Percentiles rank a stretch among this genome's conserved stretches.
These are phyloP conservation scores for Sporothrix pseudoabietina DNA, from an alignment of 2,329 filamentous ascomycete species.

Conservation along the genomic window DNA sequence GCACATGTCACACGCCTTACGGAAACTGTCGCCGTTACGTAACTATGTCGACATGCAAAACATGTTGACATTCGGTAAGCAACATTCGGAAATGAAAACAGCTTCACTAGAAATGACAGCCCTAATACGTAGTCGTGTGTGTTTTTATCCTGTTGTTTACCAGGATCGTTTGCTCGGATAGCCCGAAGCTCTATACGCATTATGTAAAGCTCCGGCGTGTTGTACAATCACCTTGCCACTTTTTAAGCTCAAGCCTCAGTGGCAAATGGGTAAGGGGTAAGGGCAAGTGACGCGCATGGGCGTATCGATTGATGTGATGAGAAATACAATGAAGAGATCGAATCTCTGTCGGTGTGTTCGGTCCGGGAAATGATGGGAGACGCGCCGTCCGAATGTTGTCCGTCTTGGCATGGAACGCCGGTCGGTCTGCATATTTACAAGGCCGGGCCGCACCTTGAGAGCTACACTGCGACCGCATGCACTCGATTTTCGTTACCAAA, in stretches of 20 bases:
- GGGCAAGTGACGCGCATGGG: background rate
- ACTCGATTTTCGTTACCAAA: no score
- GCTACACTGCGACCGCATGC: no score
- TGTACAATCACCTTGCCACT: conserved; percentile 4
- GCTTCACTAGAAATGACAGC: no score
- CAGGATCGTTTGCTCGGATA: background rate
- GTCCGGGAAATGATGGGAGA: no score
- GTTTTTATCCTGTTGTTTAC: background rate
- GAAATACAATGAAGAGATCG: background rate
- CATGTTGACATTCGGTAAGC: background rate
- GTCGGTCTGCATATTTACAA: no score
- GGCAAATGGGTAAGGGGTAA: background rate
- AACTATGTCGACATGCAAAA: background rate
- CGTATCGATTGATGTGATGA: no score
- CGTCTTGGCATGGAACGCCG: no score
- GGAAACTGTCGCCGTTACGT: background rate
- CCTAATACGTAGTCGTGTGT: no score
- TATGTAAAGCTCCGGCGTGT: background rate
- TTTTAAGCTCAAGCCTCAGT: background rate
- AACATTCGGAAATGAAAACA: background rate
- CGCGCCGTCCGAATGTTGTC: no score
- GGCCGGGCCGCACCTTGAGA: no score
- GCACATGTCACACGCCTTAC: background rate
- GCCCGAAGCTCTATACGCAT: no score
- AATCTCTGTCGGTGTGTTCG: no score